phyloP scores from a whole-genome alignment of 2,329 filamentous ascomycete species.

The Pseudopyricularia javanii region DNA sequence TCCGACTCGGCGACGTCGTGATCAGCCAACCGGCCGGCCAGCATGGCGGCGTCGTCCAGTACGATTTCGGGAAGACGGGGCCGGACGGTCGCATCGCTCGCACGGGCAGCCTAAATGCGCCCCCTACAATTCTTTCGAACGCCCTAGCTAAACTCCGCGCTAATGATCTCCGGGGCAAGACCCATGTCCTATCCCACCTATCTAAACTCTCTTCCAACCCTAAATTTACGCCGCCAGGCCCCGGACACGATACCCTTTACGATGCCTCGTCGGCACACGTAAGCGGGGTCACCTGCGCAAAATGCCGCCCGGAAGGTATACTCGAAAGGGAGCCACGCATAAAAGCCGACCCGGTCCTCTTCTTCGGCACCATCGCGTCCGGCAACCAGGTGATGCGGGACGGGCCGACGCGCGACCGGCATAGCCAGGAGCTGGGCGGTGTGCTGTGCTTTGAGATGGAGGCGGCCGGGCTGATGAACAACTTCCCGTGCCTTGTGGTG shows the following conservation, averaged over 20 bases:
- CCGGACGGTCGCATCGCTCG: not conserved
- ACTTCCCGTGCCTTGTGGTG: not conserved
- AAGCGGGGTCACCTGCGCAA: too few relatives aligned
- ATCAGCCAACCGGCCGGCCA: not conserved
- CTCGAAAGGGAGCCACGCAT: constrained; percentile 18
- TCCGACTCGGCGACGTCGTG: not conserved
- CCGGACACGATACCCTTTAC: not conserved
- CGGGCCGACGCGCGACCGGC: not conserved
- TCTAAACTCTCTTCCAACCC: not conserved
- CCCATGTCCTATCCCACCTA: not conserved
- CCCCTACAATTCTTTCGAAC: not conserved
- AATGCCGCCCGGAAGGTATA: not conserved
- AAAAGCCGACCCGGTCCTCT: constrained; percentile 10
- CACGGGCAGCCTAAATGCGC: not conserved
- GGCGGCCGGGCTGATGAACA: too few relatives aligned
- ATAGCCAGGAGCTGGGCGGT: not conserved
- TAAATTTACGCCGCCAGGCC: not conserved
- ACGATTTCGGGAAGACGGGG: not conserved
- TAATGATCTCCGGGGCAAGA: not conserved
- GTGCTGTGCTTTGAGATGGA: not conserved
- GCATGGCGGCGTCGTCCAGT: not conserved
- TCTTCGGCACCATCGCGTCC: not conserved
- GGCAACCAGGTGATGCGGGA: not conserved
- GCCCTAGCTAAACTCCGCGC: not conserved
- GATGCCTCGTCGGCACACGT: not conserved